Evolutionary conservation across 495 filamentous ascomycete genomes (phyloP).

Genomic region (Lentithecium fluviatile): DNA sequence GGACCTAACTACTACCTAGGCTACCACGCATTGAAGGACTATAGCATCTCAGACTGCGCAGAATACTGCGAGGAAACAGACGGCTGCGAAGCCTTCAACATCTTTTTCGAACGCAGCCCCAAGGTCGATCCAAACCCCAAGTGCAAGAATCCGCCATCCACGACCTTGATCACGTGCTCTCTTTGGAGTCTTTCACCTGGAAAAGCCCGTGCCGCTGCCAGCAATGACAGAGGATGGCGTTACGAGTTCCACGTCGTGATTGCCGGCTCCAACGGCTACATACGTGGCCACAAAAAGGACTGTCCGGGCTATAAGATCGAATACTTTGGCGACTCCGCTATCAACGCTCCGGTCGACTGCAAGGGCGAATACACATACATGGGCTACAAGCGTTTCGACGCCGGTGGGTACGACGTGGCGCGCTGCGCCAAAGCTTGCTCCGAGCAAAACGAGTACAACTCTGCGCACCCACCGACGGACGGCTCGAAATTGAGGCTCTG

Average conservation of each 20-base stretch:
- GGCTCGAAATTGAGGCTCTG: background rate
- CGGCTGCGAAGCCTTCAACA: background rate
- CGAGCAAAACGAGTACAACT: background rate
- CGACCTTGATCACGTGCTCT: background rate
- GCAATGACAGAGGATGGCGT: background rate
- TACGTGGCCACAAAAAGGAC: too few relatives aligned
- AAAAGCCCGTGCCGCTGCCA: background rate
- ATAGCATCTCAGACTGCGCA: background rate
- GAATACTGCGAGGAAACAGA: background rate
- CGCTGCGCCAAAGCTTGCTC: background rate
- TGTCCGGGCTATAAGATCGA: too few relatives aligned
- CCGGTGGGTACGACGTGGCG: background rate
- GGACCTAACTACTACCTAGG: background rate
- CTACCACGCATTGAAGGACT: background rate
- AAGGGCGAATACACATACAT: background rate
- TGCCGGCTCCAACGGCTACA: background rate
- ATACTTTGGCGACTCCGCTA: background rate
- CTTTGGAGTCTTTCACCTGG: background rate
- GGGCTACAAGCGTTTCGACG: background rate
- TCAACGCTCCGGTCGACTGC: slow-evolving; percentile 1
- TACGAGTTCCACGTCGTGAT: background rate
- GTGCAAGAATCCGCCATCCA: background rate
- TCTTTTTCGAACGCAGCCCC: background rate
- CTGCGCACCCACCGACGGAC: background rate
- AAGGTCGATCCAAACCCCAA: background rate